Base-by-base conservation (phyloP, 2,329 filamentous ascomycete genomes). In the Phyllosticta citrichinensis region DNA sequence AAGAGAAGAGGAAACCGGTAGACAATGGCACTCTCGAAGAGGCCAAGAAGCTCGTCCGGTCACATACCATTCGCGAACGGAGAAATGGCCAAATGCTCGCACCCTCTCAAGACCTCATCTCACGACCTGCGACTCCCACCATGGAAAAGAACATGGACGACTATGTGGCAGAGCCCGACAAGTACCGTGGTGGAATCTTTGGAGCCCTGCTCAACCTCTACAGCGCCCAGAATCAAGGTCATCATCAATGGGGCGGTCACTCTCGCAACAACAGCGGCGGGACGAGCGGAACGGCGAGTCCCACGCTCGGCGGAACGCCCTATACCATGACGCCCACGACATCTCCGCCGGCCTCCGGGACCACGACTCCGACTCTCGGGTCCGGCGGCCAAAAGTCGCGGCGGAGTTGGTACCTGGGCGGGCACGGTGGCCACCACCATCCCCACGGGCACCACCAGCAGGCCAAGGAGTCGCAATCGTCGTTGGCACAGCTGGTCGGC, bases 131-230 rank as follows among this genome's bases (percentile, higher is more conserved):
- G 6, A 82, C 80, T 2, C 80, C 78, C 1, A 72, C 71, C 1
- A 71, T 75, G 52, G 76, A 79, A 54, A 69, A 74, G 50, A 78
- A 83, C 52, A 77, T 81, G 22, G 80, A 81, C 55, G 80, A 83
- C 61, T 89, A 89, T 68, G 82, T 89, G 19, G 84, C 86, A 53
- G 79, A 80, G 52, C 88, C 88, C 4, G 75, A 79, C 22, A 82
- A 86, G 64, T 92, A 89, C 70, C 83, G 86, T 56, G 87, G 86
- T 30, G 88, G 90, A 30, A 83, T 93, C 55, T 76, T 95, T 1
- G 85, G 86, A 2, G 87, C 85, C 0, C 76, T 95, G 0, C 76
- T 94, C 56, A 89, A 86, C 71, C 78, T 91, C 10, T 87, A 89
- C 68, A 80, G 55, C 35, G 19, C 56, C 4, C 60, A 62, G 22